Percentiles rank a stretch among this genome's conserved stretches.
phyloP scores from a whole-genome alignment of 2,329 filamentous ascomycete species.

The Zopfia rhizophila region DNA sequence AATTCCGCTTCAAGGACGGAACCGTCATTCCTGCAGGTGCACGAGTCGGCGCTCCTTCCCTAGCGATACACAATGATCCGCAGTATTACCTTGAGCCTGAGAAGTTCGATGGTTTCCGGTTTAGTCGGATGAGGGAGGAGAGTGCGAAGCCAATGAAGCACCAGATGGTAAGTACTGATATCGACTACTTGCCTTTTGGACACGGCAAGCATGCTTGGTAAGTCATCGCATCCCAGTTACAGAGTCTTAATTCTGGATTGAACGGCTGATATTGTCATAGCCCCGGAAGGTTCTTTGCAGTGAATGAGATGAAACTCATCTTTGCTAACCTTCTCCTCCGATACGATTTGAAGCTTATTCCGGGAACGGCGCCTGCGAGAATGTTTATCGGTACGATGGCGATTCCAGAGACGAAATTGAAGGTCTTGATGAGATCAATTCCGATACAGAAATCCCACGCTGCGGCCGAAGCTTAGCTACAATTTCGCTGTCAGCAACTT shows the following conservation, averaged over 20 bases:
- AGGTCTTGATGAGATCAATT: constrained; percentile 13
- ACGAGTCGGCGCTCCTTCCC: neutral
- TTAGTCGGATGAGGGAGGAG: neutral
- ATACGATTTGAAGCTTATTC: constrained; percentile 13
- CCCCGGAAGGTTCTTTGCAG: constrained; percentile 12
- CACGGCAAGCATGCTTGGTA: constrained; percentile 14
- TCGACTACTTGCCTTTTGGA: constrained; percentile 4
- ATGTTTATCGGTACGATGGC: constrained; percentile 6
- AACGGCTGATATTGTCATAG: constrained; percentile 5
- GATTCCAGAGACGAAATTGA: constrained; percentile 13
- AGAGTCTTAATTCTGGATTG: too few species aligned
- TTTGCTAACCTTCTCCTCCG: constrained; percentile 5
- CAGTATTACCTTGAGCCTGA: constrained; percentile 3
- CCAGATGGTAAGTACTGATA: constrained; percentile 8
- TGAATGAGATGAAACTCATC: constrained; percentile 14
- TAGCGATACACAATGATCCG: neutral
- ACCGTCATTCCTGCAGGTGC: constrained; percentile 9
- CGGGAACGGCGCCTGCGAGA: neutral
- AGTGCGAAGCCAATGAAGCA: neutral
- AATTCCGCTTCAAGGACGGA: constrained; percentile 9
- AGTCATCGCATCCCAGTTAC: neutral
- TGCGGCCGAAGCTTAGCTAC: too few species aligned
- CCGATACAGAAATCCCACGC: too few species aligned
- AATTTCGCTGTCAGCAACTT: too few species aligned
- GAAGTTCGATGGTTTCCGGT: constrained; percentile 11